Conservation (phyloP, 495 filamentous ascomycete genomes). For the Penicillium simplicissimum region DNA sequence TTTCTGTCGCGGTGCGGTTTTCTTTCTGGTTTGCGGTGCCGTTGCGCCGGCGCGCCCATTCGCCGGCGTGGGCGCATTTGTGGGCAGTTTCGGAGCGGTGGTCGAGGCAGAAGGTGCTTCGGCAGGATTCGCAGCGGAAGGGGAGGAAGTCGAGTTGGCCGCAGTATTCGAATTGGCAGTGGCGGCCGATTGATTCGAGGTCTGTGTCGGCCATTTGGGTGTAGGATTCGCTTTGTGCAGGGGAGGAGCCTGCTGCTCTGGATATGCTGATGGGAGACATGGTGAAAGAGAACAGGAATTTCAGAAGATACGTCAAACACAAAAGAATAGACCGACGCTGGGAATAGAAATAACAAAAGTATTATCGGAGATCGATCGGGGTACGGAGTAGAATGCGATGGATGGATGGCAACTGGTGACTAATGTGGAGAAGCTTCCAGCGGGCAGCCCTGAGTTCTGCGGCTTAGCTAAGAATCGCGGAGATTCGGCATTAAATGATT, state of each 20-base stretch:
- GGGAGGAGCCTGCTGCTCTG: conserved; percentile 19
- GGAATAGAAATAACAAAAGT: conserved; percentile 1
- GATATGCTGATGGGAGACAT: conserved; percentile 39
- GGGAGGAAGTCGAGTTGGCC: conserved; percentile 95
- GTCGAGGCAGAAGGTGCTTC: conserved; percentile 86
- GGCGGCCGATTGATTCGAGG: conserved; percentile 79
- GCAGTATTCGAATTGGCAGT: conserved; percentile 91
- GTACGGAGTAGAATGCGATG: conserved; percentile 31
- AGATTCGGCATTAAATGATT: conserved; percentile 13
- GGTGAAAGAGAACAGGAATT: conserved; percentile 1
- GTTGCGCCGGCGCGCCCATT: conserved; percentile 74
- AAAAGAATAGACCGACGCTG: conserved; percentile 2
- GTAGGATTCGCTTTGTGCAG: conserved; percentile 34
- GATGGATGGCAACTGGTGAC: conserved; percentile 29
- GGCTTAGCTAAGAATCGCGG: conserved; percentile 29
- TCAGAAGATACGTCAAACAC: not conserved
- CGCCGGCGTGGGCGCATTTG: conserved; percentile 76
- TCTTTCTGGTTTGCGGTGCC: conserved; percentile 25
- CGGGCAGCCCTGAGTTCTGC: not conserved
- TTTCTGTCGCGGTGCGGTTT: conserved; percentile 34
- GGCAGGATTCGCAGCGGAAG: conserved; percentile 89
- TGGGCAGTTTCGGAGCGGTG: conserved; percentile 88
- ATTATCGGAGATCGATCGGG: not conserved
- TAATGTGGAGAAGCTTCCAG: conserved; percentile 42
- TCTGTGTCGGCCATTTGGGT: conserved; percentile 65